Evolutionary conservation across 495 filamentous ascomycete genomes (phyloP).

Genomic region (Margaritispora aquatica): DNA sequence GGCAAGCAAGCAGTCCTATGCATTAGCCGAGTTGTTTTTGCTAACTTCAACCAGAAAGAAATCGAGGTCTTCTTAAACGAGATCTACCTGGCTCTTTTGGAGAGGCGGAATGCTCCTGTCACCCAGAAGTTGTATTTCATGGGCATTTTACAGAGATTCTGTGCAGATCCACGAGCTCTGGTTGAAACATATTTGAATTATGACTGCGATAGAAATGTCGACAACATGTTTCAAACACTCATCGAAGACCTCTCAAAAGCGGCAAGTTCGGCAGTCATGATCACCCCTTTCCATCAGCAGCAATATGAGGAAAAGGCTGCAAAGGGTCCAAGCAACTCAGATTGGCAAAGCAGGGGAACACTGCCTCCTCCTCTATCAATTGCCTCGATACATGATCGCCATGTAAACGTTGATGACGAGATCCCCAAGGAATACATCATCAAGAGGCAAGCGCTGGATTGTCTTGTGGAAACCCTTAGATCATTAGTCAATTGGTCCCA

Average conservation of each 20-base stretch:
- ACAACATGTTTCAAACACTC: conserved; percentile 94
- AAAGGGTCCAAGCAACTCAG: conserved; percentile 50
- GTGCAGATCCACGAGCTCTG: conserved; percentile 76
- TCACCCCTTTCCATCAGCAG: conserved; percentile 74
- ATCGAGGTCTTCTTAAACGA: conserved; percentile 97
- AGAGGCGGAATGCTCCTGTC: conserved; percentile 75
- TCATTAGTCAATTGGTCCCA: conserved; percentile 92
- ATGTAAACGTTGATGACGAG: conserved; percentile 53
- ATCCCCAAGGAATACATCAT: conserved; percentile 81
- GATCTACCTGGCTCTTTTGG: conserved; percentile 91
- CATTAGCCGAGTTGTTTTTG: too few species aligned
- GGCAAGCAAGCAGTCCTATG: conserved; percentile 51
- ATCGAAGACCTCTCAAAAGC: conserved; percentile 90
- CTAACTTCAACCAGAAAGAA: too few species aligned
- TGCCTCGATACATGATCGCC: conserved; percentile 53
- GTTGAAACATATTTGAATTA: conserved; percentile 99
- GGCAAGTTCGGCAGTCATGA: conserved; percentile 63
- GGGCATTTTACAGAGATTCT: conserved; percentile 74
- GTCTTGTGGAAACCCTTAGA: conserved; percentile 77
- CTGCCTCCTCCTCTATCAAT: conserved; percentile 81
- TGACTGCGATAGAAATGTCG: conserved; percentile 89
- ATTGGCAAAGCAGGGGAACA: conserved; percentile 80
- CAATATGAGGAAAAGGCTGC: conserved; percentile 71
- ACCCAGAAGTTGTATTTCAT: conserved; percentile 93
- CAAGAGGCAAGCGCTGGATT: conserved; percentile 83